A percentile compares a stretch with the other conserved stretches of the same genome.
phyloP scores from a whole-genome alignment of 441 rosid species.

The Raphanus hybrid region DNA sequence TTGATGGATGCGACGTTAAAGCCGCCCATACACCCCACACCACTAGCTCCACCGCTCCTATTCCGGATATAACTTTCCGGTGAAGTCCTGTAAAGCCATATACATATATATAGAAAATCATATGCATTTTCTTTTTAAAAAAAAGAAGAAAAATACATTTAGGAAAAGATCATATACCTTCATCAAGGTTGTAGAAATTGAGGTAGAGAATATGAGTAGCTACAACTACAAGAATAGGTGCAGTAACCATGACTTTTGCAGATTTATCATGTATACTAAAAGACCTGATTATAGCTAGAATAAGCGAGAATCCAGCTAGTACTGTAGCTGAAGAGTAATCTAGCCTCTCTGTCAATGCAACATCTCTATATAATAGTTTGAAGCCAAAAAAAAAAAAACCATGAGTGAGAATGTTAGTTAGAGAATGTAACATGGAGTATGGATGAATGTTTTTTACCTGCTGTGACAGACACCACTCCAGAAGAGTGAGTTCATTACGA shows the following conservation, averaged over 20 bases:
- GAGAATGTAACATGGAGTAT: not conserved
- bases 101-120: not conserved
- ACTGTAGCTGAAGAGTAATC: slow-evolving; percentile 66
- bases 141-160: slow-evolving; percentile 1
- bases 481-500: slow-evolving; percentile 68
- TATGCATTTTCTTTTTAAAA: not conserved
- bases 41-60: slow-evolving; percentile 58
- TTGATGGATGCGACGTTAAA: slow-evolving; percentile 56
- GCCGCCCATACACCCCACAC: slow-evolving; percentile 73
- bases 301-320: slow-evolving; percentile 53
- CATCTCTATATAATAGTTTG: slow-evolving; percentile 48
- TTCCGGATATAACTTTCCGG: slow-evolving; percentile 59
- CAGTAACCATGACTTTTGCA: slow-evolving; percentile 65
- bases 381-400: not conserved
- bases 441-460: slow-evolving; percentile 50
- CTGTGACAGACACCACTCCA: slow-evolving; percentile 69
- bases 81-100: slow-evolving; percentile 53
- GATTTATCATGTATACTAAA: slow-evolving; percentile 61
- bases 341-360: slow-evolving; percentile 64
- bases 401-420: not conserved
- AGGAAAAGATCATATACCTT: slow-evolving; percentile 43
- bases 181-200: slow-evolving; percentile 61
- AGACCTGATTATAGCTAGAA: slow-evolving; percentile 57
- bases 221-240: slow-evolving; percentile 64
- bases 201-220: slow-evolving; percentile 69